Percentiles rank a stretch among this genome's conserved stretches.
Conservation (phyloP, 2,329 filamentous ascomycete species). For the Akanthomyces uredinophilus region DNA sequence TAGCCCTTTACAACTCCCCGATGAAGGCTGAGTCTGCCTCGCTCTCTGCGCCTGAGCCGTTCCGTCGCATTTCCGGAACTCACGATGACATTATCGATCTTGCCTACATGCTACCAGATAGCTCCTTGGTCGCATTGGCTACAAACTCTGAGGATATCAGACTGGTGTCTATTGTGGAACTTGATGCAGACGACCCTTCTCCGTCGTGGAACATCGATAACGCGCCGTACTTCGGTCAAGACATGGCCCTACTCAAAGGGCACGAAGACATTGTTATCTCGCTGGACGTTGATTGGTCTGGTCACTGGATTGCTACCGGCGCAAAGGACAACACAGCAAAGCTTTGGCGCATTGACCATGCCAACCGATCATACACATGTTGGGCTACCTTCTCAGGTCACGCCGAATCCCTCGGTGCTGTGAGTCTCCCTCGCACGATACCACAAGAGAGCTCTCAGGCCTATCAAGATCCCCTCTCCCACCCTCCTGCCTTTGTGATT, state of each 20-base stretch:
- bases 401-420: slow-evolving; percentile 87
- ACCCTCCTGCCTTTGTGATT: slow-evolving; percentile 79
- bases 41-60: slow-evolving; percentile 42
- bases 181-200: slow-evolving; percentile 21
- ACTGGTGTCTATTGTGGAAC: slow-evolving; percentile 65
- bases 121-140: slow-evolving; percentile 78
- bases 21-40: slow-evolving; percentile 33
- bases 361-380: slow-evolving; percentile 69
- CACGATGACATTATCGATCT: slow-evolving; percentile 98
- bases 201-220: slow-evolving; percentile 22
- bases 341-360: slow-evolving; percentile 80
- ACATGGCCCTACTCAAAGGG: slow-evolving; percentile 78
- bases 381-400: slow-evolving; percentile 83
- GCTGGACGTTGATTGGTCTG: slow-evolving; percentile 92
- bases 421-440: slow-evolving; percentile 68
- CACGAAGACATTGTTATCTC: slow-evolving; percentile 96
- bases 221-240: slow-evolving; percentile 75
- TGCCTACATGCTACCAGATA: slow-evolving; percentile 75
- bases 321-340: slow-evolving; percentile 95
- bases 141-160: slow-evolving; percentile 94
- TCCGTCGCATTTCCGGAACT: slow-evolving; percentile 84
- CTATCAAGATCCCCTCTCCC: slow-evolving; percentile 65
- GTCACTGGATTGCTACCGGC: slow-evolving; percentile 91
- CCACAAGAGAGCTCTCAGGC: slow-evolving; percentile 67
- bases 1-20: slow-evolving; percentile 62